Base-by-base conservation (phyloP, 345 rosid genomes). In the Acer yangbiense region DNA sequence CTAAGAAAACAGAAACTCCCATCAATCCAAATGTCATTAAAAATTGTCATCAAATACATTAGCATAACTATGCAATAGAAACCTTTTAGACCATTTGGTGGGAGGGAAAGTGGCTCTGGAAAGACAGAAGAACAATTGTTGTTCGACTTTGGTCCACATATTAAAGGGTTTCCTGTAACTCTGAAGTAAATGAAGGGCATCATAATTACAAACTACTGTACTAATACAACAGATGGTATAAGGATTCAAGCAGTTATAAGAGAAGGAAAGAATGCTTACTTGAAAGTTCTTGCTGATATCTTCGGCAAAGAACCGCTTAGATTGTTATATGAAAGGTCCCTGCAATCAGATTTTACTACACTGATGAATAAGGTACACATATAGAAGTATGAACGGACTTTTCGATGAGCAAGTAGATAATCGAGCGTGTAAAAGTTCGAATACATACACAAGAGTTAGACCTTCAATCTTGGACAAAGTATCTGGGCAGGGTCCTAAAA, bases 281-380 rank as follows among this genome's bases (percentile, higher is more conserved):
- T 97, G 88, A 97, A 94, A 43, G 98, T 94, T 85, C 97, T 91
- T 65, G 98, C 93, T 60, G 94, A 90, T 83, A 93, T 85, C 87
- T 90, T 97, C 58, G 99, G 99, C 81, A 93, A 68, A 43, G 97
- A 83, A 78, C 99, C 99, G 7, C 98, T 93, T 76, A 97, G 84
- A 83, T 97, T 97, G 88, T 97, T 97, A 80, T 83, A 97, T 13
- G 99, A 93, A 68, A 97, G 88, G 83, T 97, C 99, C 64, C 99
- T 97, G 76, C 86, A 86, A 72, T 41, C 57, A 74, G 70, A 73
- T 58, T 64, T 72, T 7, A 79, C 16, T 44, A 41, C 7, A 74
- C 20, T 16, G 20, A 50, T 75, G 61, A 83, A 27, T 11, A 62
- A 9, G 44, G 41, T 46, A 64, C 54, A 13, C 0, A 63, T 21